Conservation (phyloP, 352 stramenopile species). For the Phytophthora sojae region DNA sequence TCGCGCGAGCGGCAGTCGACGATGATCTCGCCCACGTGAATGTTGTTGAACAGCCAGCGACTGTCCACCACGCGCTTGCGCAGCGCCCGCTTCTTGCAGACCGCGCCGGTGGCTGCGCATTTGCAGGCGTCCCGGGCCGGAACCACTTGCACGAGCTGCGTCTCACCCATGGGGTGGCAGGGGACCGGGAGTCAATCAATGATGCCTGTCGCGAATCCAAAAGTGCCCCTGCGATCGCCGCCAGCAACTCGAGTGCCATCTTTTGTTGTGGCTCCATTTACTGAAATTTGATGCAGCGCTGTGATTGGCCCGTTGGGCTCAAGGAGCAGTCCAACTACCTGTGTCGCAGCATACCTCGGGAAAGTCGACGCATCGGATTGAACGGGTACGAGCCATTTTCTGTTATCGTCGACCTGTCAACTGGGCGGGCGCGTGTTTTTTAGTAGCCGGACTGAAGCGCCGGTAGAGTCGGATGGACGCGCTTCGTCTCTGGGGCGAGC, state of each 20-base stretch:
- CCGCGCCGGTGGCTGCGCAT: background rate
- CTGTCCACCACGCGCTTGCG: slow-evolving; percentile 48
- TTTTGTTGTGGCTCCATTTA: too few relatives aligned
- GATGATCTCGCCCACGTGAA: slow-evolving; percentile 67
- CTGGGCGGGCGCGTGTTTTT: background rate
- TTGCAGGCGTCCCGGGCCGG: background rate
- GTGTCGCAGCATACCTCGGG: background rate
- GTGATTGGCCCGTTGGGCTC: slow-evolving; percentile 6
- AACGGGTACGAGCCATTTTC: background rate
- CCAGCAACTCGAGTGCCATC: slow-evolving; percentile 11
- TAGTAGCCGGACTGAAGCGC: slow-evolving; percentile 14
- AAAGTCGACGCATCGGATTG: slow-evolving; percentile 6
- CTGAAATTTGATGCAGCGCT: slow-evolving; percentile 6
- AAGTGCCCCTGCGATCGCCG: slow-evolving; percentile 15
- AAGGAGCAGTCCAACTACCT: slow-evolving; percentile 19
- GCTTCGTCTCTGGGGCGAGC: slow-evolving; percentile 7
- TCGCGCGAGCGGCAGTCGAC: slow-evolving; percentile 57
- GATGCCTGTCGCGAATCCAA: background rate
- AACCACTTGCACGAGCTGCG: slow-evolving; percentile 19
- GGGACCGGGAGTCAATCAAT: background rate
- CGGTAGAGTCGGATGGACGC: slow-evolving; percentile 9
- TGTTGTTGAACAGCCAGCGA: slow-evolving; percentile 81
- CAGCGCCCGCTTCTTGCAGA: slow-evolving; percentile 24
- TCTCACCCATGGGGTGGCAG: slow-evolving; percentile 18
- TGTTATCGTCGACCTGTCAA: slow-evolving; percentile 19